These are phyloP conservation scores for Fusarium austroafricanum DNA, from an alignment of 2,329 filamentous ascomycete species.

Conservation along the genomic window DNA sequence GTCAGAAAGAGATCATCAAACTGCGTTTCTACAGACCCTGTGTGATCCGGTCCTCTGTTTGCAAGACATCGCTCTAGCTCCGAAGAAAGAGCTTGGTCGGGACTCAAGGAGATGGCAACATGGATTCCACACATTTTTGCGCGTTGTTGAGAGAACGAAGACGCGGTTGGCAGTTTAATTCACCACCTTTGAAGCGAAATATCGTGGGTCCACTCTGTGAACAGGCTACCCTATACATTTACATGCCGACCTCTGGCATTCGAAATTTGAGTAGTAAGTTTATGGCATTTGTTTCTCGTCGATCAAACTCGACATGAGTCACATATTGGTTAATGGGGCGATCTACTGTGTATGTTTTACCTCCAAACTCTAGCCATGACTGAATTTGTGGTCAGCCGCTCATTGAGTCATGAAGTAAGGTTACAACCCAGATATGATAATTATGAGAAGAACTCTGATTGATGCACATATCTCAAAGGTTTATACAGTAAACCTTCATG, in stretches of 20 bases:
- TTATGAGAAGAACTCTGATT: too few species aligned
- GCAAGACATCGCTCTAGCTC: conserved; percentile 60
- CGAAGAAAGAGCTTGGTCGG: conserved; percentile 46
- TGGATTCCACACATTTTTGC: conserved; percentile 71
- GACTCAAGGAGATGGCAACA: conserved; percentile 57
- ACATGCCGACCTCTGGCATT: too few species aligned
- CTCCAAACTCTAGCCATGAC: too few species aligned
- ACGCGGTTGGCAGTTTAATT: conserved; percentile 20
- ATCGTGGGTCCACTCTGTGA: conserved; percentile 7
- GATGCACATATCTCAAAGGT: too few species aligned
- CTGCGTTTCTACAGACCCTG: conserved; percentile 56
- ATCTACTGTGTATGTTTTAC: too few species aligned
- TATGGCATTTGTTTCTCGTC: too few species aligned
- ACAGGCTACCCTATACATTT: conserved; percentile 7
- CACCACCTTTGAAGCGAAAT: conserved; percentile 10
- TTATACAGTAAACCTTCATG: background rate
- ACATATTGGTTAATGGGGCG: too few species aligned
- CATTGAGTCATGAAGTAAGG: background rate
- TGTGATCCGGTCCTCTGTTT: conserved; percentile 71
- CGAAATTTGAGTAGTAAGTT: too few species aligned
- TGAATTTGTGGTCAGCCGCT: too few species aligned
- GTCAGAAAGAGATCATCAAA: conserved; percentile 60
- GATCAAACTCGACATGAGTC: too few species aligned
- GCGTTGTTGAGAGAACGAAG: conserved; percentile 16
- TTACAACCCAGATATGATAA: too few species aligned